phyloP scores from a whole-genome alignment of 306 rosid genomes.

The Hippophae gyantsensis region DNA sequence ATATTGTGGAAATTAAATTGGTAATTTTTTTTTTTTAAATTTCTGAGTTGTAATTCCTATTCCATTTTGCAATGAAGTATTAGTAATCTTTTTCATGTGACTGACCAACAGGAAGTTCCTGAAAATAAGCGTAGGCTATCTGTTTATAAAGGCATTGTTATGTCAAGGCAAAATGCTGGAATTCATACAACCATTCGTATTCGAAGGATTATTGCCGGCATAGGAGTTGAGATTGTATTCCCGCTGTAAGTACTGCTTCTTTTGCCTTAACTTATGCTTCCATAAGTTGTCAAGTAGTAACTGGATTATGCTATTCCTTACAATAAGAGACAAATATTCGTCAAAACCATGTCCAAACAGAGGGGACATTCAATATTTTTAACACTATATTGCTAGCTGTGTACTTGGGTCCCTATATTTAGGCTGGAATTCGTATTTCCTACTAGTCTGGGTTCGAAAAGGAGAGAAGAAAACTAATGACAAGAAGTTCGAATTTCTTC shows the following conservation, averaged over 20 bases:
- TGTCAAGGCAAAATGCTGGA: conserved; percentile 90
- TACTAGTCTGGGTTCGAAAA: too few species aligned
- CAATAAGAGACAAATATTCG: too few species aligned
- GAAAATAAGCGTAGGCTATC: conserved; percentile 89
- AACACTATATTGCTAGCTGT: too few species aligned
- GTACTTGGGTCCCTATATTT: too few species aligned
- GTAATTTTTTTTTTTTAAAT: conserved; percentile 21
- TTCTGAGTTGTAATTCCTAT: not conserved
- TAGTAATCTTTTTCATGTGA: conserved; percentile 19
- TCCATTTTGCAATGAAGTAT: conserved; percentile 1
- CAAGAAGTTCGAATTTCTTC: too few species aligned
- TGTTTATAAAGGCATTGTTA: conserved; percentile 78
- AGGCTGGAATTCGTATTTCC: too few species aligned
- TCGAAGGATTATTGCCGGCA: conserved; percentile 85
- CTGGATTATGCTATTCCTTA: too few species aligned
- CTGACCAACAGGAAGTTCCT: conserved; percentile 70
- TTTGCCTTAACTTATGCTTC: too few species aligned
- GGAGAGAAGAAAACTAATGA: too few species aligned
- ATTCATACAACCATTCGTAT: conserved; percentile 87
- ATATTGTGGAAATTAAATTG: conserved; percentile 80
- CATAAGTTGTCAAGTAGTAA: too few species aligned
- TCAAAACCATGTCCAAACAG: too few species aligned
- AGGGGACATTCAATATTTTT: too few species aligned
- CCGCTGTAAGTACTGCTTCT: conserved; percentile 56
- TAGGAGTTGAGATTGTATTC: conserved; percentile 91